phyloP scores from a whole-genome alignment of 2,329 filamentous ascomycete genomes.

The Exophiala dermatitidis region DNA sequence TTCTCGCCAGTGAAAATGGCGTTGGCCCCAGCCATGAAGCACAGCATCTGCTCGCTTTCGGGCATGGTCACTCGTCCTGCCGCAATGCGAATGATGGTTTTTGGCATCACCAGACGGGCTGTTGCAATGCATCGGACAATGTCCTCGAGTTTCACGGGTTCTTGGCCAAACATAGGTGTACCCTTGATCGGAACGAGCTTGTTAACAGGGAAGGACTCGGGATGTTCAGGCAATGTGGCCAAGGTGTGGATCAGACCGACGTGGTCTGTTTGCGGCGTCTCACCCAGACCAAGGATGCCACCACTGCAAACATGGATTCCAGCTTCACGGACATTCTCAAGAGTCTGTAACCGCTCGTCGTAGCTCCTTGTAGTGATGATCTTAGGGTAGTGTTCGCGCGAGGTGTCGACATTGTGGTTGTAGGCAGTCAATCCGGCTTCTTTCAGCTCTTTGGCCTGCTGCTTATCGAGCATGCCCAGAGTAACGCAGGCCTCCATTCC shows the following conservation, averaged over 20 bases:
- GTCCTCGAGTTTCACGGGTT: slow-evolving; percentile 67
- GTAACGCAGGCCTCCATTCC: slow-evolving; percentile 93
- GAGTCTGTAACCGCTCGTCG: slow-evolving; percentile 75
- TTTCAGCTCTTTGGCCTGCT: slow-evolving; percentile 75
- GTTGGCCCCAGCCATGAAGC: slow-evolving; percentile 86
- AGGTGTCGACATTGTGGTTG: slow-evolving; percentile 91
- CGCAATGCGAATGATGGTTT: slow-evolving; percentile 78
- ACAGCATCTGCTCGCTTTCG: slow-evolving; percentile 82
- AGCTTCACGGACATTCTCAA: slow-evolving; percentile 72
- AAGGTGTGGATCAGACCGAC: slow-evolving; percentile 79
- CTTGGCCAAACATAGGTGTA: slow-evolving; percentile 70
- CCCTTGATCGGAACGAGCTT: slow-evolving; percentile 85
- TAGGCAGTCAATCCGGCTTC: slow-evolving; percentile 81
- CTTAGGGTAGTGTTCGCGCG: slow-evolving; percentile 72
- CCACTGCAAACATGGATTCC: slow-evolving; percentile 87
- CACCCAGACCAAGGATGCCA: slow-evolving; percentile 78
- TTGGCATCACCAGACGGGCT: slow-evolving; percentile 73
- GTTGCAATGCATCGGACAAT: slow-evolving; percentile 78
- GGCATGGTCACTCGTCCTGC: slow-evolving; percentile 76
- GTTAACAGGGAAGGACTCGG: slow-evolving; percentile 87
- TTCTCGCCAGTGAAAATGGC: slow-evolving; percentile 94
- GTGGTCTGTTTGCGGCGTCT: slow-evolving; percentile 64
- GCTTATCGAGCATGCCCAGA: slow-evolving; percentile 79
- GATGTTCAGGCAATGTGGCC: slow-evolving; percentile 69
- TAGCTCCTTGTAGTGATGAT: slow-evolving; percentile 81